Conservation (phyloP, 2,329 filamentous ascomycete genomes). For the Seiridium cupressi region DNA sequence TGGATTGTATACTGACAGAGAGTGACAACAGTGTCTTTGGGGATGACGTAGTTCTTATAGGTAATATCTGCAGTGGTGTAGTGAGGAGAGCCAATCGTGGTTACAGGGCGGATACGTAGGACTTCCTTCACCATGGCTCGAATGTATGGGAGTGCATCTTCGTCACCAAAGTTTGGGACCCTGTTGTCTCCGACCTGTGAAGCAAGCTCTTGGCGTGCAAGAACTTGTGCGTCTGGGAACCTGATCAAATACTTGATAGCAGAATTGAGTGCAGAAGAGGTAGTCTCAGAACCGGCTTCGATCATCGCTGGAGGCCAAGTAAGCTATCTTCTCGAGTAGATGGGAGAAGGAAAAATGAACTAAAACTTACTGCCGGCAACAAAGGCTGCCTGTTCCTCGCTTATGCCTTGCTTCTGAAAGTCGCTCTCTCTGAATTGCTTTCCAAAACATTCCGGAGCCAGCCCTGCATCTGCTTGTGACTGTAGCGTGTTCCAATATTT, state of each 20-base stretch:
- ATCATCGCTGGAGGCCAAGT: neutral
- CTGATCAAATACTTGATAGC: constrained; percentile 50
- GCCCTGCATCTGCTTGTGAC: neutral
- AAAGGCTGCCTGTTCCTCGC: neutral
- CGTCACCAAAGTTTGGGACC: constrained; percentile 47
- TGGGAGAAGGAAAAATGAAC: neutral
- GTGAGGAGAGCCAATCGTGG: constrained; percentile 48
- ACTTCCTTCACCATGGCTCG: constrained; percentile 54
- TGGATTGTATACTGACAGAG: neutral
- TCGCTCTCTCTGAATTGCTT: neutral
- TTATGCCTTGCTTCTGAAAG: neutral
- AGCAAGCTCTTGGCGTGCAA: constrained; percentile 52
- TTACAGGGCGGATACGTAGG: constrained; percentile 53
- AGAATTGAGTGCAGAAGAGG: constrained; percentile 41
- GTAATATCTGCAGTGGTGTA: constrained; percentile 44
- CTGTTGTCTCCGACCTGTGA: constrained; percentile 44
- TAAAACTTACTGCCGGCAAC: neutral
- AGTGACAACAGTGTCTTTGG: constrained; percentile 34
- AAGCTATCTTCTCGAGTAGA: neutral
- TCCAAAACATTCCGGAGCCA: neutral
- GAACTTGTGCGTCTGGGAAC: constrained; percentile 43
- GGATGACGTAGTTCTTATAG: constrained; percentile 48
- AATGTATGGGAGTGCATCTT: constrained; percentile 48
- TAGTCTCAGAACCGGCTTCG: constrained; percentile 45
- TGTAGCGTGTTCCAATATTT: neutral